Conservation (phyloP, 768 basidiomycete genomes). For the Lepiota venenata region DNA sequence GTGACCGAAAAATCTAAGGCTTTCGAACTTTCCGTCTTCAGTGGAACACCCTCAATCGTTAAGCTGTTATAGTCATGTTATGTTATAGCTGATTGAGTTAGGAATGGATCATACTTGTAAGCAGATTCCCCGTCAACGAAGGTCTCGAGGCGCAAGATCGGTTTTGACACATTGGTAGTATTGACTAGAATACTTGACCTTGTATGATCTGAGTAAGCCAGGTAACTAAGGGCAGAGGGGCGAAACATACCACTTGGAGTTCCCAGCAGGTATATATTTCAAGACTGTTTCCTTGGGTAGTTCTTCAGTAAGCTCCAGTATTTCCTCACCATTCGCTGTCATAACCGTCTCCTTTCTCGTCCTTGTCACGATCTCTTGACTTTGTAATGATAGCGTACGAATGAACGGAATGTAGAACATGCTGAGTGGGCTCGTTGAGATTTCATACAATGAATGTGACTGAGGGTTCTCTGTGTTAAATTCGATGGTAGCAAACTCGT, state of each 20-base stretch:
- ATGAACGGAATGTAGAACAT: conserved; percentile 67
- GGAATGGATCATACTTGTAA: conserved; percentile 41
- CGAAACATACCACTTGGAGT: conserved; percentile 56
- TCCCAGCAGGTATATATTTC: conserved; percentile 61
- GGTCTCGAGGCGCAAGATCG: conserved; percentile 53
- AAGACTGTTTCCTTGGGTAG: conserved; percentile 52
- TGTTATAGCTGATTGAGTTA: not conserved
- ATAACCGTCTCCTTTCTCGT: conserved; percentile 24
- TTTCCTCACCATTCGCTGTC: conserved; percentile 23
- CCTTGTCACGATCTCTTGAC: conserved; percentile 38
- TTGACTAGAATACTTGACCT: conserved; percentile 74
- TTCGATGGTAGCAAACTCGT: conserved; percentile 75
- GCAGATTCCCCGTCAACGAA: conserved; percentile 54
- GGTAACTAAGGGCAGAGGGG: not conserved
- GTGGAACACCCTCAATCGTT: conserved; percentile 45
- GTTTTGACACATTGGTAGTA: conserved; percentile 47
- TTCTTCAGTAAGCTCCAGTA: conserved; percentile 25
- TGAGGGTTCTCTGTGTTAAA: conserved; percentile 37
- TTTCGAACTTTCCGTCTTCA: conserved; percentile 36
- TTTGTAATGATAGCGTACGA: conserved; percentile 45
- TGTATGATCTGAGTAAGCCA: not conserved
- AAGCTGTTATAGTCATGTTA: conserved; percentile 27
- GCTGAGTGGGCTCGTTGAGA: conserved; percentile 68
- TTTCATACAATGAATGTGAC: conserved; percentile 48
- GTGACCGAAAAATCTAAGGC: conserved; percentile 46